These are phyloP conservation scores for Eutypa lata DNA, from an alignment of 2,329 filamentous ascomycete genomes.

Conservation along the genomic window DNA sequence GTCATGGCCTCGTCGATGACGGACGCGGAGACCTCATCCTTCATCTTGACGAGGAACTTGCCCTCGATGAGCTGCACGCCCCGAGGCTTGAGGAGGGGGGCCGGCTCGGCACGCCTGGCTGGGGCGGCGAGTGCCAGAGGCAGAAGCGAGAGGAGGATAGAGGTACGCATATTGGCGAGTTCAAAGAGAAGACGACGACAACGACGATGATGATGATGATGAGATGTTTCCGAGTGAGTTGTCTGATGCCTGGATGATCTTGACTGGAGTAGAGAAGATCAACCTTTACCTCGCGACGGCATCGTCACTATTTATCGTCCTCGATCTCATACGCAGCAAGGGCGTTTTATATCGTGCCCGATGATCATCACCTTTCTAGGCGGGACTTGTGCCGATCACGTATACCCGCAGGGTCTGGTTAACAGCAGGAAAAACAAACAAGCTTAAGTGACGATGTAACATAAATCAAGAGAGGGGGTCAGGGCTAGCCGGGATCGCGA, in stretches of 20 bases:
- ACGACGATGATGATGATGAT: not conserved
- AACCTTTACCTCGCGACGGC: not conserved
- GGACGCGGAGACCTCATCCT: constrained; percentile 29
- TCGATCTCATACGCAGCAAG: not conserved
- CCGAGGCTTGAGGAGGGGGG: constrained; percentile 26
- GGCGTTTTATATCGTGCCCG: not conserved
- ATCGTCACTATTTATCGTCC: not conserved
- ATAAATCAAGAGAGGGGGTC: not conserved
- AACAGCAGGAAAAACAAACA: not conserved
- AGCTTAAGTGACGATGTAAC: not conserved
- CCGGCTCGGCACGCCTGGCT: constrained; percentile 26
- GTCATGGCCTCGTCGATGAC: constrained; percentile 29
- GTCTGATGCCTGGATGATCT: not conserved
- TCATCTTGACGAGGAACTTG: constrained; percentile 46
- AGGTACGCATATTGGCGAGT: constrained; percentile 23
- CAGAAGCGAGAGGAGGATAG: constrained; percentile 20
- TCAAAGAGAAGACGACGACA: constrained; percentile 5
- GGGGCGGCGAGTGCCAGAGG: constrained; percentile 28
- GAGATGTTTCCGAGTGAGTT: not conserved
- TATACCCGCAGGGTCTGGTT: not conserved
- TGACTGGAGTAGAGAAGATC: not conserved
- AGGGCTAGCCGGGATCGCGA: not conserved
- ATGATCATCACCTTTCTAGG: not conserved
- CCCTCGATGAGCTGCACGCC: constrained; percentile 28
- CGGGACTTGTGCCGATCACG: not conserved